Evolutionary conservation across 495 filamentous ascomycete species (phyloP), one percentile per base, ranked within the genome.

Genomic region (Annulohypoxylon maeteangense): DNA sequence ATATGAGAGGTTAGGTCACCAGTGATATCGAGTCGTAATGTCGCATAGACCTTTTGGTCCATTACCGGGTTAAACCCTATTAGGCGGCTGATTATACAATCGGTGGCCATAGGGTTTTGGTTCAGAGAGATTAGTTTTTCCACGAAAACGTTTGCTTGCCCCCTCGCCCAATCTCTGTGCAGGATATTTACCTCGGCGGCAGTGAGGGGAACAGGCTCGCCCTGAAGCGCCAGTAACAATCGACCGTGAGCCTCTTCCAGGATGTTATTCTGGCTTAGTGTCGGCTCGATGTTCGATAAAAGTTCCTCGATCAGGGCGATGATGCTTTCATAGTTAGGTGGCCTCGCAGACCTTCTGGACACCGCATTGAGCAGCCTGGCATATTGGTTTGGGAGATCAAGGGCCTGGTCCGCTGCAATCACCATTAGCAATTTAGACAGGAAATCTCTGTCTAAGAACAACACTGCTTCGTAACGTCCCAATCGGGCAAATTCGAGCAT

Each of bases 361-460:
- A 92, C 83, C 8, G 76, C 71, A 32, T 56, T 72, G 2, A 80
- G 74, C 69, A 88, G 77, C 29, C 78, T 80, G 1, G 55, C 55
- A 47, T 83, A 85, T 67, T 86, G 84, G 10, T 62, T 23, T 0
- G 78, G 74, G 4, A 85, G 61, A 18, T 81, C 80, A 10, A 84
- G 65, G 32, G 80, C 76, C 2, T 79, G 72, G 66, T 93, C 91
- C 32, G 90, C 84, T 72, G 81, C 86, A 42, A 94, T 78, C 7
- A 92, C 85, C 71, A 88, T 83, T 29, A 93, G 61, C 55, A 88
- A 86, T 47, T 81, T 85, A 40, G 77, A 76, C 16, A 93, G 78
- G 66, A 88, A 88, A 1, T 83, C 84, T 45, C 78, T 81, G 29
- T 85, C 81, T 22, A 93, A 81, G 29, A 93, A 78, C 4, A 83